Conservation (phyloP, 306 rosid species). For the Quercus wislizeni region DNA sequence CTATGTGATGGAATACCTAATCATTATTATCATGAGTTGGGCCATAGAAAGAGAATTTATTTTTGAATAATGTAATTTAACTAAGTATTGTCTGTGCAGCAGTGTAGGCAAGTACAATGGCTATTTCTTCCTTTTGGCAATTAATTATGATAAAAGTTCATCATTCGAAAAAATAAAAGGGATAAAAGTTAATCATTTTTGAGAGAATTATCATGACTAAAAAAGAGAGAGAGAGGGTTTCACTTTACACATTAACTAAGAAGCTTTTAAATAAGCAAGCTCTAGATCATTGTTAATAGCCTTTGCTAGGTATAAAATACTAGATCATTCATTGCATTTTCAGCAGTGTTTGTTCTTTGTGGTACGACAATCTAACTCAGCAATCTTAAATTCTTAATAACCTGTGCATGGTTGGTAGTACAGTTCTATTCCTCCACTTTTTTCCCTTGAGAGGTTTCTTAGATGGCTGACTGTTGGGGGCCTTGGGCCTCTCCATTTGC, state of each 20-base stretch:
- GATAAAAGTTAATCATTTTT: not conserved
- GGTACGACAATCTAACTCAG: not conserved
- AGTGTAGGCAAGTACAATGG: not conserved
- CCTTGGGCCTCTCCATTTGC: not conserved
- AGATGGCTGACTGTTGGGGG: not conserved
- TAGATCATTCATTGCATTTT: not conserved
- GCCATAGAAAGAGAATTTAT: conserved; percentile 8
- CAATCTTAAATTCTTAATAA: not conserved
- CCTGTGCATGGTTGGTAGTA: not conserved
- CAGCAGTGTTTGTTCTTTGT: not conserved
- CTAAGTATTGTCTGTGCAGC: not conserved
- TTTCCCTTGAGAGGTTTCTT: not conserved
- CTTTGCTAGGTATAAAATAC: not conserved
- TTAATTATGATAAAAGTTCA: not conserved
- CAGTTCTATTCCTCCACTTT: not conserved
- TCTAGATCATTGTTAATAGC: not conserved
- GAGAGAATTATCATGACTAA: not conserved
- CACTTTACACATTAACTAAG: not conserved
- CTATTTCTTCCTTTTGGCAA: not conserved
- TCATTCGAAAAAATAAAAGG: not conserved
- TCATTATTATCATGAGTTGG: conserved; percentile 38
- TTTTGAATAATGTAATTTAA: not conserved
- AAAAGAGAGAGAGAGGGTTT: not conserved
- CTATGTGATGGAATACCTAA: conserved; percentile 51
- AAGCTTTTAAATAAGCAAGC: not conserved